A percentile compares a stretch with the other conserved stretches of the same genome.
phyloP scores from a whole-genome alignment of 139 green algal species.

The Haematococcus lacustris region DNA sequence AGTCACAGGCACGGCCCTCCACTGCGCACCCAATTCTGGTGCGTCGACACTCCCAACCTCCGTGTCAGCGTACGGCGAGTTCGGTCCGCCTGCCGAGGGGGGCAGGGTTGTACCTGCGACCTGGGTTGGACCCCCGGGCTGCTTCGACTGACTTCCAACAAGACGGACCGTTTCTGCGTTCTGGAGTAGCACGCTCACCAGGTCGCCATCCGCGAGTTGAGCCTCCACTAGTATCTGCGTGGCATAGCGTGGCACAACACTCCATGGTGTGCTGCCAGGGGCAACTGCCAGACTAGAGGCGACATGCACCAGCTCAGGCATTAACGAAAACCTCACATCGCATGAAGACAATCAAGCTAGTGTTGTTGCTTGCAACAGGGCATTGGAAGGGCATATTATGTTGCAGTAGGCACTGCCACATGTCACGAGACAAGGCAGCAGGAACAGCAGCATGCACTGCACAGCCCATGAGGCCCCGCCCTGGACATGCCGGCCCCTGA shows the following conservation, averaged over 20 bases:
- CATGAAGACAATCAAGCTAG: neutral
- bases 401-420: neutral
- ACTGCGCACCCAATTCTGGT: too few relatives aligned
- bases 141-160: too few relatives aligned
- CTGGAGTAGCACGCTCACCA: neutral
- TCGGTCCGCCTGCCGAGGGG: too few relatives aligned
- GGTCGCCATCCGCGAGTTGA: neutral
- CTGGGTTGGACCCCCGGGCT: too few relatives aligned
- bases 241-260: neutral
- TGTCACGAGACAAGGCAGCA: neutral
- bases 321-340: neutral
- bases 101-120: too few relatives aligned
- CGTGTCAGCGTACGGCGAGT: too few relatives aligned
- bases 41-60: too few relatives aligned
- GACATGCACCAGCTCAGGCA: too few relatives aligned
- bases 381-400: neutral
- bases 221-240: neutral
- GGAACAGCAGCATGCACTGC: neutral
- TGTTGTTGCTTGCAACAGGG: neutral
- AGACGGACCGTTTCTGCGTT: neutral
- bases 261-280: neutral
- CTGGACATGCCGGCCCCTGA: too few relatives aligned
- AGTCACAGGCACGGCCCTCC: too few relatives aligned
- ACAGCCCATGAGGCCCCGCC: too few relatives aligned
- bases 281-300: neutral